A percentile compares a stretch with the other conserved stretches of the same genome.
These are phyloP conservation scores for Ascochyta pisi DNA, from an alignment of 2,329 filamentous ascomycete species.

Conservation along the genomic window DNA sequence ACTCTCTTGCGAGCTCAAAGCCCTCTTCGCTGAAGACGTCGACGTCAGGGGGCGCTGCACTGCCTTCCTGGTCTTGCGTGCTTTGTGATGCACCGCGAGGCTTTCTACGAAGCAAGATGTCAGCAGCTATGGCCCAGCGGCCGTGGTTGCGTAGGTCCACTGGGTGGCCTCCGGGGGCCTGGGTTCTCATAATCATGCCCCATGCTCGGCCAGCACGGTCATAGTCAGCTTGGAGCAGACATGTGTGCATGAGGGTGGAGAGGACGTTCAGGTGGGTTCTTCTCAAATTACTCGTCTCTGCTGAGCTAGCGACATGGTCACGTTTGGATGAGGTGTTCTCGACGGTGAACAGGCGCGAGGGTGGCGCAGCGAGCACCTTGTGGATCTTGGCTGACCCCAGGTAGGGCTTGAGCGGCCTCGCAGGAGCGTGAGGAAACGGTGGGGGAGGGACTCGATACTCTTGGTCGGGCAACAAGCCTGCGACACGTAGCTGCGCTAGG, in stretches of 20 bases:
- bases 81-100: constrained; percentile 5
- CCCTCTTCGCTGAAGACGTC: constrained; percentile 50
- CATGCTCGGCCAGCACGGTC: constrained; percentile 75
- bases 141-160: constrained; percentile 74
- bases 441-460: constrained; percentile 47
- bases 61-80: not conserved
- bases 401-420: constrained; percentile 21
- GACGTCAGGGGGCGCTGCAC: constrained; percentile 2
- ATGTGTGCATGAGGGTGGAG: constrained; percentile 73
- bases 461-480: constrained; percentile 50
- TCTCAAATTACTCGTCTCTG: constrained; percentile 44
- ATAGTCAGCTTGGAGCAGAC: constrained; percentile 74
- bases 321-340: constrained; percentile 16
- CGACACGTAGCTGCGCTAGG: constrained; percentile 47
- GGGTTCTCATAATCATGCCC: constrained; percentile 72
- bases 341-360: constrained; percentile 51
- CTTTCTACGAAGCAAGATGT: constrained; percentile 73
- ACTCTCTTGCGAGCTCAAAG: constrained; percentile 66
- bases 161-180: constrained; percentile 58
- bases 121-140: constrained; percentile 84
- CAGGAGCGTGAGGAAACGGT: constrained; percentile 56
- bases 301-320: constrained; percentile 4
- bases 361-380: constrained; percentile 50
- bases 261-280: constrained; percentile 70
- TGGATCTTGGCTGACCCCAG: constrained; percentile 39